These are phyloP conservation scores for Copromyces sp. DNA, from an alignment of 495 filamentous ascomycete species.

Conservation along the genomic window DNA sequence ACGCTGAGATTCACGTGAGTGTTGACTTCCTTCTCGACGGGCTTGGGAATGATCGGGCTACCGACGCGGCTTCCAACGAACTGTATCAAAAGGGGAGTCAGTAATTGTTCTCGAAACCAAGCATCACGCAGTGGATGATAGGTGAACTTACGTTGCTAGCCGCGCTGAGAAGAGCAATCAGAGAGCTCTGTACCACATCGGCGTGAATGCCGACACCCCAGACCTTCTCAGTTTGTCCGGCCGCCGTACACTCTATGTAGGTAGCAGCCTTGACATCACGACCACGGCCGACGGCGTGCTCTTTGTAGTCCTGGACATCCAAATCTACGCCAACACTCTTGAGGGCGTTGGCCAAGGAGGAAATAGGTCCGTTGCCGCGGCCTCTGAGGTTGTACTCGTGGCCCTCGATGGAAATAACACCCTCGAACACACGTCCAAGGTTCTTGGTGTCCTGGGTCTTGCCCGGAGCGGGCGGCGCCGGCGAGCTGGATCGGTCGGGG, in stretches of 20 bases:
- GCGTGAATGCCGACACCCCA: constrained; percentile 97
- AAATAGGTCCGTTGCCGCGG: constrained; percentile 82
- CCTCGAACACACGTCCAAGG: constrained; percentile 74
- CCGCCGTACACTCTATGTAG: constrained; percentile 80
- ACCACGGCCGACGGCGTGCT: constrained; percentile 79
- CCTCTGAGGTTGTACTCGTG: constrained; percentile 69
- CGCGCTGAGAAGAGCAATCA: constrained; percentile 81
- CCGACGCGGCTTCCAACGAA: constrained; percentile 46
- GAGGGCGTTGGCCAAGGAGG: constrained; percentile 75
- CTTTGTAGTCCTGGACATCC: constrained; percentile 91
- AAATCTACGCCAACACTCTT: constrained; percentile 74
- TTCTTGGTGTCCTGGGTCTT: constrained; percentile 66
- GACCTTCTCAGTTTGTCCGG: constrained; percentile 58
- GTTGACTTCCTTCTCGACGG: constrained; percentile 23
- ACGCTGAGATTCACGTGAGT: constrained; percentile 28
- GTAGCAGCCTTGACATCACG: constrained; percentile 80
- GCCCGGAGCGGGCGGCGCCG: constrained; percentile 56
- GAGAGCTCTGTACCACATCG: constrained; percentile 84
- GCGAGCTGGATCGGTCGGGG: constrained; percentile 70
- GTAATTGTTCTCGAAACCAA: constrained; percentile 4
- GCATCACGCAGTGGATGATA: not conserved
- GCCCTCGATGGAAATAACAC: constrained; percentile 76
- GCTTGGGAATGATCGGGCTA: constrained; percentile 44
- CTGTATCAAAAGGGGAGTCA: constrained; percentile 24
- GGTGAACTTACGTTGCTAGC: constrained; percentile 68